Evolutionary conservation across 2,329 filamentous ascomycete species (phyloP).

Genomic region (Emydomyces testavorans): DNA sequence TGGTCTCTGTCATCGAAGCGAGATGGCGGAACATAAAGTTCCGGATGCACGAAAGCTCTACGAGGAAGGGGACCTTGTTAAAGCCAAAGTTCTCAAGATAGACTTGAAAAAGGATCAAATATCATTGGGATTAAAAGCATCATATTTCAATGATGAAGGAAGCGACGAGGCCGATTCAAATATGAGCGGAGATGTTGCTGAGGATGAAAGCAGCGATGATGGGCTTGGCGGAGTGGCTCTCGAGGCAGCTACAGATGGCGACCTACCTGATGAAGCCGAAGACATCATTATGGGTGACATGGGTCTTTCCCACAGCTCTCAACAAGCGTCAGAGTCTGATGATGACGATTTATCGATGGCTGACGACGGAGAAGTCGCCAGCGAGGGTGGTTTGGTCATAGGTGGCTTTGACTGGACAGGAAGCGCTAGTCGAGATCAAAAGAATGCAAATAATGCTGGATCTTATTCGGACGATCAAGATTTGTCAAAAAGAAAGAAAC

Average conservation of each 20-base stretch:
- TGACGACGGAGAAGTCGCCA: constrained; percentile 20
- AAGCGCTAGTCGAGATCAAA: constrained; percentile 40
- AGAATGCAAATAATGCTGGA: constrained; percentile 18
- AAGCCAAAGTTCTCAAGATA: constrained; percentile 74
- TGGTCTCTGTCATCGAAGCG: constrained; percentile 80
- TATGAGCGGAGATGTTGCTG: constrained; percentile 39
- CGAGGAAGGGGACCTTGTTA: constrained; percentile 81
- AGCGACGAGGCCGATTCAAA: constrained; percentile 40
- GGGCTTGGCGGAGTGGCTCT: constrained; percentile 27
- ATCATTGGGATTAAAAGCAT: constrained; percentile 84
- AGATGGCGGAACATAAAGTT: constrained; percentile 77
- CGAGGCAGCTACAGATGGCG: constrained; percentile 27
- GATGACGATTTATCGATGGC: constrained; percentile 38
- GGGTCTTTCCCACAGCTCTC: constrained; percentile 31
- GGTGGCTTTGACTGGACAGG: constrained; percentile 84
- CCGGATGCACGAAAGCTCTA: constrained; percentile 83
- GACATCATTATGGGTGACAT: constrained; percentile 34
- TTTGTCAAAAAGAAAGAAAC: constrained; percentile 54
- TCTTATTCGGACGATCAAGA: constrained; percentile 38
- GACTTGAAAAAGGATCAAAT: constrained; percentile 65
- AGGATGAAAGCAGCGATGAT: constrained; percentile 27
- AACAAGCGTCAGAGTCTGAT: constrained; percentile 29
- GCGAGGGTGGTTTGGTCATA: constrained; percentile 47
- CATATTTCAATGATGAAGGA: constrained; percentile 60
- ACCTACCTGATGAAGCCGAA: constrained; percentile 28